Evolutionary conservation across 106 monocot species (phyloP).

Genomic region (Phalaenopsis aphrodite): DNA sequence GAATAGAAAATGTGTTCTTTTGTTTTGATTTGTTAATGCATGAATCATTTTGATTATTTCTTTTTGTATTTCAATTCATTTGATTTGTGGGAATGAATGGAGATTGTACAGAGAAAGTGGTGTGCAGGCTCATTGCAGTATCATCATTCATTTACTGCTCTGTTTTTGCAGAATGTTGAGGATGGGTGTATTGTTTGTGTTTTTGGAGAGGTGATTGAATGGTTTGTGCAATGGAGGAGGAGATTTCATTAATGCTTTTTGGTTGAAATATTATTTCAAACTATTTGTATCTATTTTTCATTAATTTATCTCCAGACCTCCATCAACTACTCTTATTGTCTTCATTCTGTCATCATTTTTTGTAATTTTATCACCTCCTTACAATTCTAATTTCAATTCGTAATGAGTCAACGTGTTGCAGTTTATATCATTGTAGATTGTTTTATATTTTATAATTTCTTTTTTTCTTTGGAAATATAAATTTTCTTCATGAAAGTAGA

Average conservation of each 20-base stretch:
- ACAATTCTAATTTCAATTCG: too few relatives aligned
- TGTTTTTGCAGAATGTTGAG: not conserved
- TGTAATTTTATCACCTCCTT: too few relatives aligned
- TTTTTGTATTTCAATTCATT: not conserved
- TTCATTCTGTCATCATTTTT: too few relatives aligned
- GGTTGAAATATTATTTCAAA: not conserved
- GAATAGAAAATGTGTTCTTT: constrained; percentile 9
- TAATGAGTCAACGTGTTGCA: too few relatives aligned
- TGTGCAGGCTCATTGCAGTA: not conserved
- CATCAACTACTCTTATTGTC: too few relatives aligned
- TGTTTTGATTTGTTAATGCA: constrained; percentile 3
- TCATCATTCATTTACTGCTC: constrained; percentile 1
- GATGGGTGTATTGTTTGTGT: not conserved
- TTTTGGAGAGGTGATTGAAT: not conserved
- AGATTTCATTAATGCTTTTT: not conserved
- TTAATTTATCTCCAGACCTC: too few relatives aligned
- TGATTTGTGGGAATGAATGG: not conserved
- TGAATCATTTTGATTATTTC: not conserved
- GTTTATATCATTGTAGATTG: too few relatives aligned
- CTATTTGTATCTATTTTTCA: too few relatives aligned
- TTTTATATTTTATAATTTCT: too few relatives aligned
- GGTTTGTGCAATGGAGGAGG: not conserved
- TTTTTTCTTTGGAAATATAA: too few relatives aligned
- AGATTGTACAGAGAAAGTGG: not conserved
- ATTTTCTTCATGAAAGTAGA: too few relatives aligned